Evolutionary conservation across 164 flowering plant species (phyloP).

Genomic region (Cinnamomum chago): DNA sequence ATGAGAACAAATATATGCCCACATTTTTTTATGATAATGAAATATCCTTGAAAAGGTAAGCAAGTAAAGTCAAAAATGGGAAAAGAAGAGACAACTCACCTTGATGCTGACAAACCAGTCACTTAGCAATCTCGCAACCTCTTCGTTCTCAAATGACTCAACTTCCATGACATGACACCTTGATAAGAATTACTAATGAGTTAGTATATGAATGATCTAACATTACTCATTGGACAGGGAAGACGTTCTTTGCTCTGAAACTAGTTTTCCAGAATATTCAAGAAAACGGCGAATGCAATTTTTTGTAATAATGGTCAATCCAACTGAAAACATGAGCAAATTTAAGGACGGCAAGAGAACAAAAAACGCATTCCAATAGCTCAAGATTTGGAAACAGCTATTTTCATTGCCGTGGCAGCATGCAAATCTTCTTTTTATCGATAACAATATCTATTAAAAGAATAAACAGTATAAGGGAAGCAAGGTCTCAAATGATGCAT

Average conservation of each 20-base stretch:
- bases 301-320: not conserved
- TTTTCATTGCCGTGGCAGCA: not conserved
- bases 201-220: not conserved
- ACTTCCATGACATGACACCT: constrained; percentile 99
- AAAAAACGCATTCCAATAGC: not conserved
- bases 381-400: not conserved
- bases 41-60: not conserved
- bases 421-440: no score
- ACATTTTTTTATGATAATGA: not conserved
- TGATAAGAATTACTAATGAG: not conserved
- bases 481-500: no score
- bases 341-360: not conserved
- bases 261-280: not conserved
- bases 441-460: no score
- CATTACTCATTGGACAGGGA: not conserved
- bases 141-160: constrained; percentile 91
- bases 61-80: not conserved
- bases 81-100: constrained; percentile 27
- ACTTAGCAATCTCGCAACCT: constrained; percentile 74
- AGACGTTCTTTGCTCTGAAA: not conserved
- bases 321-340: not conserved
- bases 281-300: not conserved
- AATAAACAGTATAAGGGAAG: no score
- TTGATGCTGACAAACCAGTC: constrained; percentile 95
- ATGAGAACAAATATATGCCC: not conserved